These are phyloP conservation scores for Globisporangium nodosum DNA, from an alignment of 352 stramenopile species.

Conservation along the genomic window DNA sequence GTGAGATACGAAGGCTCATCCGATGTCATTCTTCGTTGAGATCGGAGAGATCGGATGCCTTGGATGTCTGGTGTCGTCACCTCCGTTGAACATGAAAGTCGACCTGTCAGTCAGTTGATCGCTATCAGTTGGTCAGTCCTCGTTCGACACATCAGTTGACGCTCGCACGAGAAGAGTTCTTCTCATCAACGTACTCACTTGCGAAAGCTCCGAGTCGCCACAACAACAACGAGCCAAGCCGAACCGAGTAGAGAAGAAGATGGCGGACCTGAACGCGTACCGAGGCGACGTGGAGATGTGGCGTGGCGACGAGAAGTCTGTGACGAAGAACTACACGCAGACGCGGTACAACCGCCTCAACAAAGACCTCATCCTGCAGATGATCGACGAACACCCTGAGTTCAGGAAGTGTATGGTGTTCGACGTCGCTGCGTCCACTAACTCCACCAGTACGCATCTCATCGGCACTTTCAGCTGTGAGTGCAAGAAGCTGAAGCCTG, in stretches of 20 bases:
- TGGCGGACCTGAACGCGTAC: conserved; percentile 2
- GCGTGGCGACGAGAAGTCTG: neutral
- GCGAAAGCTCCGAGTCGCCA: too few relatives aligned
- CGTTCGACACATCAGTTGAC: too few relatives aligned
- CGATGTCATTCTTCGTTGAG: too few relatives aligned
- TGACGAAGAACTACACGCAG: neutral
- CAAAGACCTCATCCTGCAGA: conserved; percentile 1
- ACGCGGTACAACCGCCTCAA: conserved; percentile 6
- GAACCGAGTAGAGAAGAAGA: neutral
- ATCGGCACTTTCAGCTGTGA: conserved; percentile 1
- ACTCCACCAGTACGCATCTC: neutral
- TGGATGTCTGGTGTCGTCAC: too few relatives aligned
- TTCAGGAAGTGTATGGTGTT: conserved; percentile 3
- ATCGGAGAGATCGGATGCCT: too few relatives aligned
- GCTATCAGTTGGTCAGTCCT: too few relatives aligned
- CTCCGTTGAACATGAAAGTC: too few relatives aligned
- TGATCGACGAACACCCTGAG: neutral
- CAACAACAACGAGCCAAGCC: too few relatives aligned
- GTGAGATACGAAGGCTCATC: too few relatives aligned
- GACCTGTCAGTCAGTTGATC: too few relatives aligned
- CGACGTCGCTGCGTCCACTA: neutral
- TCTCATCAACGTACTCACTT: too few relatives aligned
- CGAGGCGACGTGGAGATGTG: neutral
- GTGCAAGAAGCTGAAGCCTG: neutral
- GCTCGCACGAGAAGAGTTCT: too few relatives aligned